Conservation (phyloP, 192 early-diverging fungal species). For the Powellomyces hirtus region DNA sequence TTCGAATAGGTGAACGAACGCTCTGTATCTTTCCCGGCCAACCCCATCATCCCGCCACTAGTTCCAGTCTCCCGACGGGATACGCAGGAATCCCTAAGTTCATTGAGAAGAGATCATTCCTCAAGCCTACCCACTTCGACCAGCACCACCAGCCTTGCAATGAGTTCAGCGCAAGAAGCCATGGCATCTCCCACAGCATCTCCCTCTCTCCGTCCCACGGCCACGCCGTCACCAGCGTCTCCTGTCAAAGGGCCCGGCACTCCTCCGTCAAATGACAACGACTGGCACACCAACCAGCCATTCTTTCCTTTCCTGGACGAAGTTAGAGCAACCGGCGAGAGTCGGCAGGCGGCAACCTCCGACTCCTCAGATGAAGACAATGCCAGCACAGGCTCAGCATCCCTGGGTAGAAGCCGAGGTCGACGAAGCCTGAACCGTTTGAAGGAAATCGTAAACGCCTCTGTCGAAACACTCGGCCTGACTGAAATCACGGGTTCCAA, state of each 20-base stretch:
- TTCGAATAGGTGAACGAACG: too few relatives aligned
- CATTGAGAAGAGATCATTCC: too few relatives aligned
- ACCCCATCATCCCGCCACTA: too few relatives aligned
- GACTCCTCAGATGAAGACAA: not conserved
- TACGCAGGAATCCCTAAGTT: too few relatives aligned
- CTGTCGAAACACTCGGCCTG: not conserved
- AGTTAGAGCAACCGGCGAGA: conserved; percentile 12
- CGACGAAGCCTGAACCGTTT: not conserved
- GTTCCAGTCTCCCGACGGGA: too few relatives aligned
- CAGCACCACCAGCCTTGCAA: too few relatives aligned
- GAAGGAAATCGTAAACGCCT: not conserved
- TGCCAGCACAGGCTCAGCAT: not conserved
- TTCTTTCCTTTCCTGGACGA: conserved; percentile 21
- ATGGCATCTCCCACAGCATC: too few relatives aligned
- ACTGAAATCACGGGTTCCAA: not conserved
- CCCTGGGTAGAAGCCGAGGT: not conserved
- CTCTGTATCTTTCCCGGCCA: too few relatives aligned
- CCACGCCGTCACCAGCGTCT: too few relatives aligned
- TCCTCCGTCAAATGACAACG: not conserved
- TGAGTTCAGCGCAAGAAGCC: too few relatives aligned
- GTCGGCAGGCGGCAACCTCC: not conserved
- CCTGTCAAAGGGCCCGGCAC: not conserved
- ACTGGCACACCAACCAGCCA: conserved; percentile 3
- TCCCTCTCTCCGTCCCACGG: too few relatives aligned
- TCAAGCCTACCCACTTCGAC: too few relatives aligned